Conservation (phyloP, 345 rosid genomes). For the Streptanthus diversifolius region DNA sequence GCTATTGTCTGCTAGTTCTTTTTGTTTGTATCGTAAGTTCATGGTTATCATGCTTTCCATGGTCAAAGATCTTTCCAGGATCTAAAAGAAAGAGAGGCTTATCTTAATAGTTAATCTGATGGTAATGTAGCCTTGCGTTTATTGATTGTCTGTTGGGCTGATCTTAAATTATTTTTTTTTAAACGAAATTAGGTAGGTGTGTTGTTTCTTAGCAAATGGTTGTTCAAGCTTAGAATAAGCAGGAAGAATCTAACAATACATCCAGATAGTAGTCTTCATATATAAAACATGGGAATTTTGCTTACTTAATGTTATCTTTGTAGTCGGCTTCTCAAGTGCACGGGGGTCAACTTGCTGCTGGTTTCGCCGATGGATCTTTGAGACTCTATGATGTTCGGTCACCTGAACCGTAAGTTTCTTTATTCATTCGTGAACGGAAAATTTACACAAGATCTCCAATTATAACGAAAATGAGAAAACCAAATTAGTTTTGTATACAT, state of each 20-base stretch:
- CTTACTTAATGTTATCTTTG: conserved; percentile 19
- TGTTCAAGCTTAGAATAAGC: conserved; percentile 9
- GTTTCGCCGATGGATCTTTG: conserved; percentile 87
- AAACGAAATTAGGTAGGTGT: neutral
- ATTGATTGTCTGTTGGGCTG: neutral
- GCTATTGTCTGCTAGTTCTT: neutral
- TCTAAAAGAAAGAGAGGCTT: neutral
- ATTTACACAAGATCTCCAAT: neutral
- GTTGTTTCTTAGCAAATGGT: conserved; percentile 2
- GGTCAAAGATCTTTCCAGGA: neutral
- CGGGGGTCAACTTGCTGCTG: conserved; percentile 79
- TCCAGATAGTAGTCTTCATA: conserved; percentile 3
- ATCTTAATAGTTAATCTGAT: neutral
- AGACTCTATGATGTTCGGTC: conserved; percentile 87
- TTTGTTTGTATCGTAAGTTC: conserved; percentile 3
- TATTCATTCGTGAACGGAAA: neutral
- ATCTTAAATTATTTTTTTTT: neutral
- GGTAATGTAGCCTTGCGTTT: neutral
- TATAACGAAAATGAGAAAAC: neutral
- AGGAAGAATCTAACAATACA: conserved; percentile 13
- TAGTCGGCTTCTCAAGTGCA: conserved; percentile 98
- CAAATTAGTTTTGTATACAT: neutral
- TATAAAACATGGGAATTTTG: neutral
- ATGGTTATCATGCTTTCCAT: conserved; percentile 7
- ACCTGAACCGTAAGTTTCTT: conserved; percentile 74